Percentiles rank a stretch among this genome's conserved stretches.
phyloP scores from a whole-genome alignment of 1,139 yeast species.

The Yamadazyma epiphylla region DNA sequence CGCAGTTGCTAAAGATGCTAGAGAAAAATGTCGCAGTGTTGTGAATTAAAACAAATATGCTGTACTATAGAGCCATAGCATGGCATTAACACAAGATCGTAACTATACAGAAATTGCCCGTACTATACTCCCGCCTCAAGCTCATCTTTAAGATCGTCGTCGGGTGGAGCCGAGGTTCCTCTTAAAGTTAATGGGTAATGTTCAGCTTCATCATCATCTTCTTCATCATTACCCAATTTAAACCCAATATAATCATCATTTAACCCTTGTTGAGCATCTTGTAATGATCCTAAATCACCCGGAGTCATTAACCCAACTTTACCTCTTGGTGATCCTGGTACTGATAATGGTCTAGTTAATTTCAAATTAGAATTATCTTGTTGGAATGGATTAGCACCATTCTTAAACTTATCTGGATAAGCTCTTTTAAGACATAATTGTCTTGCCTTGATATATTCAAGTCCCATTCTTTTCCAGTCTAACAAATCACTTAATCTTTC shows the following conservation, averaged over 20 bases:
- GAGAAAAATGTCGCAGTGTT: no score
- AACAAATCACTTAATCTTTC: constrained; percentile 88
- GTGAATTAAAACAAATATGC: no score
- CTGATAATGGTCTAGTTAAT: constrained; percentile 87
- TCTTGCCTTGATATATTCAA: constrained; percentile 93
- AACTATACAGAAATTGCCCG: no score
- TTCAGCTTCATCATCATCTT: constrained; percentile 25
- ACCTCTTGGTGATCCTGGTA: constrained; percentile 88
- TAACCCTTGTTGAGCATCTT: constrained; percentile 73
- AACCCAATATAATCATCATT: constrained; percentile 81
- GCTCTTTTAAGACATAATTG: constrained; percentile 90
- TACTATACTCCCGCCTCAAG: no score
- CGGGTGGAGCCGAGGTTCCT: constrained; percentile 43
- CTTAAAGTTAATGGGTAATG: constrained; percentile 44
- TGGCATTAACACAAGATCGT: no score
- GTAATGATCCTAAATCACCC: constrained; percentile 95
- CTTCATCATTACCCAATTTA: constrained; percentile 55
- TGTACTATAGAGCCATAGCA: no score
- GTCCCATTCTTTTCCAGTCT: constrained; percentile 98
- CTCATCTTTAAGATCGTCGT: no score
- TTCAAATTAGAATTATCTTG: constrained; percentile 49
- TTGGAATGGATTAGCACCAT: constrained; percentile 61
- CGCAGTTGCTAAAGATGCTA: no score
- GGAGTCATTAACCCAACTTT: constrained; percentile 82
- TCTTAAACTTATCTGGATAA: constrained; percentile 79